phyloP scores from a whole-genome alignment of 1,139 yeast genomes.

The Candida mesenterica region DNA sequence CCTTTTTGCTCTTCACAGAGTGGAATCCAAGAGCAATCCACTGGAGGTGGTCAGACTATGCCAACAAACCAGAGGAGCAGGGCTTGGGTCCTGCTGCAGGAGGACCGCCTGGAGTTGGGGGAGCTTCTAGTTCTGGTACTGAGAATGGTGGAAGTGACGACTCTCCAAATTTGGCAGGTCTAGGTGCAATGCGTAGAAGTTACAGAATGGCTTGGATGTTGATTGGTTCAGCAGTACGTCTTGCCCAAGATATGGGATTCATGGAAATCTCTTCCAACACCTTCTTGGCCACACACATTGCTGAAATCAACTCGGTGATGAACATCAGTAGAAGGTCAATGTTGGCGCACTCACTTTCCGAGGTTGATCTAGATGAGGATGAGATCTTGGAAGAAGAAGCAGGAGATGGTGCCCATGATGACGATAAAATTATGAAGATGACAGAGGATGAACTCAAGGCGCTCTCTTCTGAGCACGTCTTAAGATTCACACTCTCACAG shows the following conservation, averaged over 20 bases:
- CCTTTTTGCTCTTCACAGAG: slow-evolving; percentile 84
- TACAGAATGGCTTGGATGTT: slow-evolving; percentile 95
- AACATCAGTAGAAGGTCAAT: slow-evolving; percentile 67
- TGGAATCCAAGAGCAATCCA: slow-evolving; percentile 97
- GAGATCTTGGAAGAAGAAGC: slow-evolving; percentile 32
- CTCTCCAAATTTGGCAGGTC: slow-evolving; percentile 62
- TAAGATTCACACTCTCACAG: slow-evolving; percentile 59
- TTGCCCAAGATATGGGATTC: slow-evolving; percentile 85
- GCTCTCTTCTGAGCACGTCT: slow-evolving; percentile 23
- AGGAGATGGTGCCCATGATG: slow-evolving; percentile 24
- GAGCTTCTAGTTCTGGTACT: slow-evolving; percentile 1
- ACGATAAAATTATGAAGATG: slow-evolving; percentile 32
- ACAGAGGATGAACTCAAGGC: slow-evolving; percentile 37
- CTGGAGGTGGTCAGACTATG: slow-evolving; percentile 85
- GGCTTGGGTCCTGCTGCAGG: slow-evolving; percentile 9
- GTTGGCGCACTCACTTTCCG: slow-evolving; percentile 65
- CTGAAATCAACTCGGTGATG: slow-evolving; percentile 78
- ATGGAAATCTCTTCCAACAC: slow-evolving; percentile 73
- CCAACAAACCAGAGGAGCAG: slow-evolving; percentile 53
- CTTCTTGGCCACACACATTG: slow-evolving; percentile 77
- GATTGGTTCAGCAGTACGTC: slow-evolving; percentile 79
- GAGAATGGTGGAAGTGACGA: slow-evolving; percentile 14
- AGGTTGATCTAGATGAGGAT: slow-evolving; percentile 53
- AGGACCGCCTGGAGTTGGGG: slow-evolving; percentile 7
- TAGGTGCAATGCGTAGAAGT: slow-evolving; percentile 82